Evolutionary conservation across 352 stramenopile genomes (phyloP).

Genomic region (Pythium pyrilobum): DNA sequence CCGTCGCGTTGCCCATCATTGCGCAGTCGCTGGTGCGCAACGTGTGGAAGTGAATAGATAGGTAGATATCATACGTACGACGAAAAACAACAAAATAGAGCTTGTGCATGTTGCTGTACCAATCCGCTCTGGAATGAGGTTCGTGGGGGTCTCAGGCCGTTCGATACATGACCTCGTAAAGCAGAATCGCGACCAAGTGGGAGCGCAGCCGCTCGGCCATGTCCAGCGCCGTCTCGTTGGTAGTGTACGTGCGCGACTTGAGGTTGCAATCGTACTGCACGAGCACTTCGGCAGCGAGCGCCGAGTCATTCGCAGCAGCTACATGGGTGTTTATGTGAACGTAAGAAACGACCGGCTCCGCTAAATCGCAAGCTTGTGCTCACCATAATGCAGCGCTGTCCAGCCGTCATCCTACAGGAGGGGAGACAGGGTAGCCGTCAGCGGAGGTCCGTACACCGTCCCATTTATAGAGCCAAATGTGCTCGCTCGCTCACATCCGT

Average conservation of each 20-base stretch:
- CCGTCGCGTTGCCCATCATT: conserved; percentile 90
- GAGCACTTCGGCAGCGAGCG: conserved; percentile 61
- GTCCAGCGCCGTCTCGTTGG: conserved; percentile 72
- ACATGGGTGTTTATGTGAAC: neutral
- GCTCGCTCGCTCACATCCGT: conserved; percentile 48
- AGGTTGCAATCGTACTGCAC: conserved; percentile 56
- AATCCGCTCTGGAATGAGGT: neutral
- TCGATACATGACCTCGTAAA: conserved; percentile 69
- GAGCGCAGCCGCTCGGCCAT: conserved; percentile 70
- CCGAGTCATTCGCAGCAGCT: conserved; percentile 65
- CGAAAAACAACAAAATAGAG: neutral
- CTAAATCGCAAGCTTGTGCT: neutral
- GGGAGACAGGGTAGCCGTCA: neutral
- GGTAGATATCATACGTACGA: neutral
- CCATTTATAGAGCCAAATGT: no score
- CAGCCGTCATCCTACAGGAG: conserved; percentile 54
- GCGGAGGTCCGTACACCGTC: neutral
- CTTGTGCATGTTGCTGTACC: neutral
- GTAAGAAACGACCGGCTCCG: neutral
- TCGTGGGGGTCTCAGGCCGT: conserved; percentile 12
- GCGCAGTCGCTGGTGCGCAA: conserved; percentile 90
- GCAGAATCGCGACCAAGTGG: conserved; percentile 64
- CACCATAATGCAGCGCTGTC: conserved; percentile 77
- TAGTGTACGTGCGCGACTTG: conserved; percentile 54
- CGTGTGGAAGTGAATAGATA: conserved; percentile 13